Evolutionary conservation across 768 basidiomycete species (phyloP), one percentile per base, ranked within the genome.

Genomic region (Ramaria rubella): DNA sequence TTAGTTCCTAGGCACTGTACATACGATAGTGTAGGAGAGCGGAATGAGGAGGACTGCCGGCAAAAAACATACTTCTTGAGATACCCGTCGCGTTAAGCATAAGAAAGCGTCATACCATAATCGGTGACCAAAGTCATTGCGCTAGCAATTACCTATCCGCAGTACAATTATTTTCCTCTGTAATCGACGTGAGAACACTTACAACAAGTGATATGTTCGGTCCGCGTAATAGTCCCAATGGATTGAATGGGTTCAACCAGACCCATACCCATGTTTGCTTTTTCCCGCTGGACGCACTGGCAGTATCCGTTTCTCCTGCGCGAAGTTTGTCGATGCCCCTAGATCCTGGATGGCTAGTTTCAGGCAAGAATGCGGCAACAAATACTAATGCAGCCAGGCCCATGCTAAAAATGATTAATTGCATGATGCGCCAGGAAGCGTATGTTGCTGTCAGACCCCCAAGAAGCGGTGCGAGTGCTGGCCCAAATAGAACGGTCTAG

Each of bases 11-110:
- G 21, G 7, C 15, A 11, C 12, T 68, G 81, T 17, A 54, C 40
- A 60, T 59, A 87, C 86, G 26, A 88, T 73, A 0, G 85, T 87
- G 59, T 81, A 85, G 0, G 84, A 75, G 5, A 89, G 68, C 0
- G 87, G 86, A 12, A 84, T 65, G 49, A 86, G 63, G 1, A 87
- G 64, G 9, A 61, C 76, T 65, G 15, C 34, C 7, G 26, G 43
- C 15, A 8, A 5, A n/a, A n/a, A n/a, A n/a, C n/a, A n/a, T n/a
- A n/a, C n/a, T n/a, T 46, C 21, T 9, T n/a, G 24, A n/a, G 19
- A 8, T 8, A 45, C 8, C 43, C 17, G 17, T 36, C 7, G 17
- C n/a, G n/a, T n/a, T n/a, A 30, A 21, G 19, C n/a, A 29, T 15
- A 30, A 21, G 43, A 17, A 11, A 21, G 33, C 17, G 44, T 6